These are phyloP conservation scores for Alternaria brassicicola DNA, from an alignment of 2,329 filamentous ascomycete species.

Conservation along the genomic window DNA sequence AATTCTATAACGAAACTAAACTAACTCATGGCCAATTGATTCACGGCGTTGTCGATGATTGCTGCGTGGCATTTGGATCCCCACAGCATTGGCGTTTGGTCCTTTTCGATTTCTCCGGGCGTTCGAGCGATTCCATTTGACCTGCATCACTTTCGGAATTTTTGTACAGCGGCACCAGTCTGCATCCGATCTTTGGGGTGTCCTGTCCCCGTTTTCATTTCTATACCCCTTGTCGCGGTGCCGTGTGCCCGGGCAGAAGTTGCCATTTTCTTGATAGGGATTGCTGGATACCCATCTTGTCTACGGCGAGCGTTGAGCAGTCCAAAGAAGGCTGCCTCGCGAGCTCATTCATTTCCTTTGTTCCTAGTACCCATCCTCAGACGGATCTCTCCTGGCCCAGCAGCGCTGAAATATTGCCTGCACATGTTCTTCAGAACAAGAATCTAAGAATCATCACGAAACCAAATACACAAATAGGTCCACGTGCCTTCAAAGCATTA, in stretches of 20 bases:
- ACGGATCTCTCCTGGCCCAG: conserved; percentile 38
- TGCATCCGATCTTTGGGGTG: conserved; percentile 25
- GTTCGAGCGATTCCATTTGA: conserved; percentile 46
- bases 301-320: conserved; percentile 34
- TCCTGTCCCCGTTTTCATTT: conserved; percentile 39
- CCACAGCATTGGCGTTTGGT: conserved; percentile 45
- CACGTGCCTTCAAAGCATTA: conserved; percentile 36
- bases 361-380: conserved; percentile 39
- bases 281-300: conserved; percentile 39
- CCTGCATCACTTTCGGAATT: conserved; percentile 34
- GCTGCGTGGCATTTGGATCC: conserved; percentile 41
- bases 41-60: conserved; percentile 47
- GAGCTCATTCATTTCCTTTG: conserved; percentile 45
- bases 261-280: conserved; percentile 33
- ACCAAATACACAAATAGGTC: conserved; percentile 38
- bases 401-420: conserved; percentile 40
- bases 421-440: conserved; percentile 30
- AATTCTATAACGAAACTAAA: conserved; percentile 38
- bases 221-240: conserved; percentile 38
- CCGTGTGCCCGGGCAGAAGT: conserved; percentile 25
- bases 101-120: conserved; percentile 39
- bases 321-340: conserved; percentile 35
- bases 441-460: conserved; percentile 45
- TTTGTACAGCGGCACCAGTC: conserved; percentile 29
- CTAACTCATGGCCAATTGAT: conserved; percentile 43